A percentile compares a stretch with the other conserved stretches of the same genome.
Conservation (phyloP, 306 rosid species). For the Clitoria ternatea region DNA sequence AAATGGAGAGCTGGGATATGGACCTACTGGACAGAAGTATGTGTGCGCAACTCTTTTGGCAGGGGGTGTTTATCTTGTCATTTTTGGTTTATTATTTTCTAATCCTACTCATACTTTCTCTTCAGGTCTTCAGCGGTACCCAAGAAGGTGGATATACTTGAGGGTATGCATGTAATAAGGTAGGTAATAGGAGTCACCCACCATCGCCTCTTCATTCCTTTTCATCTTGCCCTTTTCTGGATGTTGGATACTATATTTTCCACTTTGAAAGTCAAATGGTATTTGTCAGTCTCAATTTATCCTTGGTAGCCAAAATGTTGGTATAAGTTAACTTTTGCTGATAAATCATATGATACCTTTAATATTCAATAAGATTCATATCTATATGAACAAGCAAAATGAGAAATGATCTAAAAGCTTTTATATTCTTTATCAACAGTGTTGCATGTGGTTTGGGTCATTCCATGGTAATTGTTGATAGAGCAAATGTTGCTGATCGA, state of each 20-base stretch:
- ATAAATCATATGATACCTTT: neutral
- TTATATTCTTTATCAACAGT: slow-evolving; percentile 42
- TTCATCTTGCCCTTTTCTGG: neutral
- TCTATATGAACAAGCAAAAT: neutral
- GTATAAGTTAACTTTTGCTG: neutral
- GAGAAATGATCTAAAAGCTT: neutral
- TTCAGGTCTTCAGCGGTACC: slow-evolving; percentile 90
- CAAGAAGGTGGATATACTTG: slow-evolving; percentile 90
- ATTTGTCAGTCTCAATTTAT: slow-evolving; percentile 1
- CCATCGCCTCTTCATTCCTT: neutral
- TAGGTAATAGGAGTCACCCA: slow-evolving; percentile 27
- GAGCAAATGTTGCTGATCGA: slow-evolving; percentile 61
- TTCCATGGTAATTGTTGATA: slow-evolving; percentile 89
- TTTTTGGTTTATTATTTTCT: neutral
- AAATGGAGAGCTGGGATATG: slow-evolving; percentile 97
- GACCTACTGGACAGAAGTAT: slow-evolving; percentile 92
- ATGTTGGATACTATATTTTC: neutral
- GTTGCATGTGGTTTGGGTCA: slow-evolving; percentile 91
- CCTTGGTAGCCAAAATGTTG: neutral
- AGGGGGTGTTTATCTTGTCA: neutral
- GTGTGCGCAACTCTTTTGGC: slow-evolving; percentile 14
- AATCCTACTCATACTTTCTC: neutral
- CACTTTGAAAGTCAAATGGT: neutral
- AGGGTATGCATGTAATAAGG: slow-evolving; percentile 91
- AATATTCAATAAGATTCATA: neutral